Evolutionary conservation across 371 early-diverging fungal genomes (phyloP).

Genomic region (Ordospora pajunii): DNA sequence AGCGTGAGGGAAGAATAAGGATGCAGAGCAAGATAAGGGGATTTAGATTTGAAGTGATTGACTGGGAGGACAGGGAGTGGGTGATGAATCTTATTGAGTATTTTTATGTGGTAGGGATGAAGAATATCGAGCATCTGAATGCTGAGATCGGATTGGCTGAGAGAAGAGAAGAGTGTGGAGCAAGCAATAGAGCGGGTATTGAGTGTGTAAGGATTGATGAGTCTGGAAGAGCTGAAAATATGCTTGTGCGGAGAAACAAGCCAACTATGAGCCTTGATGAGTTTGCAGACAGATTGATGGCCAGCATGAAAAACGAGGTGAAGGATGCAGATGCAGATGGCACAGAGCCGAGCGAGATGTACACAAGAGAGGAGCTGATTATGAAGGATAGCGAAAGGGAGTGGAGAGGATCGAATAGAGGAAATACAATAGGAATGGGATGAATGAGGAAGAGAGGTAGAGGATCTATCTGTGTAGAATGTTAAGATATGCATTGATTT

Average conservation of each 20-base stretch:
- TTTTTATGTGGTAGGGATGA: constrained; percentile 31
- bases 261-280: constrained; percentile 48
- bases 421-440: constrained; percentile 23
- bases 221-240: background rate
- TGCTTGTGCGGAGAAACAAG: constrained; percentile 26
- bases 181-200: background rate
- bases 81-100: constrained; percentile 18
- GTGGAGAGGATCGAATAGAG: background rate
- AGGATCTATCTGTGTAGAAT: background rate
- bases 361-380: background rate
- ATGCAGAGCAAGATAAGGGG: background rate
- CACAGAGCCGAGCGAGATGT: background rate
- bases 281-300: constrained; percentile 29
- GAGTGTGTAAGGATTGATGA: constrained; percentile 10
- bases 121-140: constrained; percentile 7
- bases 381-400: constrained; percentile 24
- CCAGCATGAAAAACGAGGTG: background rate
- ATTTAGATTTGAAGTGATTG: constrained; percentile 17
- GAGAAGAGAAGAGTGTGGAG: background rate
- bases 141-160: background rate
- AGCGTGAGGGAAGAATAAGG: constrained; percentile 11
- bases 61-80: constrained; percentile 41
- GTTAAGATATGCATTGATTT: background rate
- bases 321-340: background rate
- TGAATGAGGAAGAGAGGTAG: background rate